Percentiles rank a stretch among this genome's conserved stretches.
Evolutionary conservation across 257 asterid genomes (phyloP).

Genomic region (Mitragyna speciosa): DNA sequence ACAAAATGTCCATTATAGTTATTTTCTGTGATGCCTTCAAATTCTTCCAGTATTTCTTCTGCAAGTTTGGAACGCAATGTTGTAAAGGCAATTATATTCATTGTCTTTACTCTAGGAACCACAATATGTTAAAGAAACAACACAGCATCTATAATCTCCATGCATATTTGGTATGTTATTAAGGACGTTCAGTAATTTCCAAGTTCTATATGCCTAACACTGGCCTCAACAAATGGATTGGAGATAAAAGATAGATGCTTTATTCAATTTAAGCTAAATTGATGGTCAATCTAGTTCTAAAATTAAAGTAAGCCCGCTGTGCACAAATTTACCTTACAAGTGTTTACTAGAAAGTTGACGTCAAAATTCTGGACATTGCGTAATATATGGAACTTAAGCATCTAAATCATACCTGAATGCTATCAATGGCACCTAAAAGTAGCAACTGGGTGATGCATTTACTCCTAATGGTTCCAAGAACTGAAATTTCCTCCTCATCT

Average conservation of each 20-base stretch:
- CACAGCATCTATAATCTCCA: neutral
- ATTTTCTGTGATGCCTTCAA: slow-evolving; percentile 73
- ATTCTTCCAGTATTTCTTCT: slow-evolving; percentile 93
- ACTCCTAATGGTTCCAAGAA: slow-evolving; percentile 77
- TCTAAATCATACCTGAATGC: slow-evolving; percentile 72
- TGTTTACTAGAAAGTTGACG: neutral
- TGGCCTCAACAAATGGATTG: neutral
- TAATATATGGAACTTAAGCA: slow-evolving; percentile 14
- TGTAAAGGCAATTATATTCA: slow-evolving; percentile 8
- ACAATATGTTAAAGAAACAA: neutral
- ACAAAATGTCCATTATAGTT: slow-evolving; percentile 78
- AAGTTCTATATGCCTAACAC: neutral
- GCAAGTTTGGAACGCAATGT: slow-evolving; percentile 36
- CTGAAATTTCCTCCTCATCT: slow-evolving; percentile 78
- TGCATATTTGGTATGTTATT: neutral
- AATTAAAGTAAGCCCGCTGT: neutral
- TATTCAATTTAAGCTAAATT: neutral
- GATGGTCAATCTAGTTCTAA: neutral
- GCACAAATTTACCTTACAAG: neutral
- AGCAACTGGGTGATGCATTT: slow-evolving; percentile 93
- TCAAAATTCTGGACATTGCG: neutral
- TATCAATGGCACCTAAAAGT: slow-evolving; percentile 85
- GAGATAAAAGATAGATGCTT: neutral
- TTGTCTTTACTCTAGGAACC: neutral
- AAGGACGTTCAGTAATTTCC: neutral